Evolutionary conservation across 1,139 yeast species (phyloP), one percentile per base, ranked within the genome.

Genomic region (Suhomyces terraborum): DNA sequence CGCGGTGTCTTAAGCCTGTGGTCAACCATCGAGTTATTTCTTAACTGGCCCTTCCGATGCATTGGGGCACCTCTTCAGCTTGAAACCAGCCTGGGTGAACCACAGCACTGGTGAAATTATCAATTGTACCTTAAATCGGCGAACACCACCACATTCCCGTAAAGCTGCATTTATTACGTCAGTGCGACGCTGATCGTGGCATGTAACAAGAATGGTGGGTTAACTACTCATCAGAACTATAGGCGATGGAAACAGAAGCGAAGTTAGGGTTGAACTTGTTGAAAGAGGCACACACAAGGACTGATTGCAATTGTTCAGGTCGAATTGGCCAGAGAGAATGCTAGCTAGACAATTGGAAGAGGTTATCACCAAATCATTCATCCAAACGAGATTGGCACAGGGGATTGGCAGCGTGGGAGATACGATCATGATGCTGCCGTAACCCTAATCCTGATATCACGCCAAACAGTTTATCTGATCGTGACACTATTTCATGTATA

Each of bases 81-180:
- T 13, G 27, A 24, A 24, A 24, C 8, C 16, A 14, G 13, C 16
- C 16, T 24, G 27, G 16, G n/a, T n/a, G n/a, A n/a, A n/a, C 13
- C 27, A 16, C 16, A 24, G 27, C 12, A 10, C 13, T 7, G 13
- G 26, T 12, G 27, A 24, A 24, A 24, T 12, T 12, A 12, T 24
- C 16, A 24, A 24, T 24, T 14, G 27, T 24, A 24, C 27, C 27
- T 24, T 24, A 24, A 24, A 24, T 24, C 27, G 27, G 27, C 9
- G 16, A n/a, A n/a, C n/a, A 24, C 24, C 24, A 22, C 27, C 27
- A 24, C 27, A 24, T 24, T 24, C 27, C 27, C 27, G 27, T 24
- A 24, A 5, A 24, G 27, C 16, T 24, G 27, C 27, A 24, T 12
- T 12, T 12, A 12, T 24, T 24, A 24, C 27, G 27, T 24, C 27